Evolutionary conservation across 2,329 filamentous ascomycete species (phyloP).

Genomic region (Talaromyces verruculosus): DNA sequence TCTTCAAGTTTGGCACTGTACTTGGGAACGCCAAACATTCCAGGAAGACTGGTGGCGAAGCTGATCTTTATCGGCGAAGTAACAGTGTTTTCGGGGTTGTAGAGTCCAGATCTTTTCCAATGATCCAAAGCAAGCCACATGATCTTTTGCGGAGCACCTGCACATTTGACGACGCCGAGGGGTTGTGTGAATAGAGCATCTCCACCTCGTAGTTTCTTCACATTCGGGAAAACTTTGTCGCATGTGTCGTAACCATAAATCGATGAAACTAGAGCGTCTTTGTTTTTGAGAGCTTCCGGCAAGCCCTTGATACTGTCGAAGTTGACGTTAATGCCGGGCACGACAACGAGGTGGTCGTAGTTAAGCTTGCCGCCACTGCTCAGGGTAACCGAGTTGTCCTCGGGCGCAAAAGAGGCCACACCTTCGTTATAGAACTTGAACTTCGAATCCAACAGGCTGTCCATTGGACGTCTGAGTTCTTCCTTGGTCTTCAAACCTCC

Average conservation of each 20-base stretch:
- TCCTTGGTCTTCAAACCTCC: conserved; percentile 64
- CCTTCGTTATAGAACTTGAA: conserved; percentile 59
- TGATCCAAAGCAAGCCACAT: conserved; percentile 63
- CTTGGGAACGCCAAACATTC: conserved; percentile 63
- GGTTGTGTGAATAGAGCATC: conserved; percentile 62
- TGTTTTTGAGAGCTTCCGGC: conserved; percentile 56
- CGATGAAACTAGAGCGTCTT: conserved; percentile 52
- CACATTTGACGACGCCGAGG: conserved; percentile 60
- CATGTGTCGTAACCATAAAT: conserved; percentile 60
- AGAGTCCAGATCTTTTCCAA: conserved; percentile 57
- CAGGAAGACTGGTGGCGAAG: conserved; percentile 57
- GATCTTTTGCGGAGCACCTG: conserved; percentile 61
- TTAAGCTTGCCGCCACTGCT: conserved; percentile 55
- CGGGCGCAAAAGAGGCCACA: conserved; percentile 55
- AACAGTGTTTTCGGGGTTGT: conserved; percentile 43
- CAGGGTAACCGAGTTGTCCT: conserved; percentile 58
- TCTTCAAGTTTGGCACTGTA: conserved; percentile 57
- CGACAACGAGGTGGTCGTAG: conserved; percentile 67
- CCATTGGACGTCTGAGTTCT: conserved; percentile 55
- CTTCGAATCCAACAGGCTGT: conserved; percentile 57
- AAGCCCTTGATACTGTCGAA: conserved; percentile 56
- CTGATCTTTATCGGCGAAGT: conserved; percentile 50
- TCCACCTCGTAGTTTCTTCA: conserved; percentile 52
- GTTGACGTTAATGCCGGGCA: conserved; percentile 57
- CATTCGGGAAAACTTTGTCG: conserved; percentile 54